A percentile compares a stretch with the other conserved stretches of the same genome.
phyloP scores from a whole-genome alignment of 1,139 yeast species.

The Geotrichum candidum region DNA sequence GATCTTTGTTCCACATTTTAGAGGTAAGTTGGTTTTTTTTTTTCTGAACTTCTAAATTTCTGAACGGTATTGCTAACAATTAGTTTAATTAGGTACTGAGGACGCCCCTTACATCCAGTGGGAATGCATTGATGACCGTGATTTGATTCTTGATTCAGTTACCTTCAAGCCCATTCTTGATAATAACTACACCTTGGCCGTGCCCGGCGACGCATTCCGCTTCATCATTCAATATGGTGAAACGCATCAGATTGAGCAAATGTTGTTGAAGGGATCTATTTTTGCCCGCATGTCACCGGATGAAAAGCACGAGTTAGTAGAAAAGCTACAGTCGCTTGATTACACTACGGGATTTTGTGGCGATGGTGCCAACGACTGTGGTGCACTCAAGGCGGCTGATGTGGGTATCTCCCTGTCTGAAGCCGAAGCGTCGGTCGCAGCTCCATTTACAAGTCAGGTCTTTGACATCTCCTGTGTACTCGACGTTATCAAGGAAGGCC shows the following conservation, averaged over 20 bases:
- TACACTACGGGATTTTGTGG: slow-evolving; percentile 97
- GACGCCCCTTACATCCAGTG: slow-evolving; percentile 28
- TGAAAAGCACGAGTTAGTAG: slow-evolving; percentile 92
- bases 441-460: slow-evolving; percentile 87
- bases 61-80: slow-evolving; percentile 20
- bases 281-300: slow-evolving; percentile 99
- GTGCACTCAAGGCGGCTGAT: slow-evolving; percentile 95
- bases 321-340: slow-evolving; percentile 73
- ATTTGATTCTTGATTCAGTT: slow-evolving; percentile 47
- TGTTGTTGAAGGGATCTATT: slow-evolving; percentile 67
- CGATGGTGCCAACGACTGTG: slow-evolving; percentile 88
- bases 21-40: slow-evolving; percentile 2
- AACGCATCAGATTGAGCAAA: slow-evolving; percentile 41
- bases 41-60: neutral
- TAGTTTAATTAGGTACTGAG: slow-evolving; percentile 5
- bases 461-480: slow-evolving; percentile 91
- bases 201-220: slow-evolving; percentile 89
- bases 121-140: slow-evolving; percentile 38
- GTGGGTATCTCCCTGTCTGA: slow-evolving; percentile 93
- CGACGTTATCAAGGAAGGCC: slow-evolving; percentile 86
- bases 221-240: slow-evolving; percentile 48
- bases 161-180: slow-evolving; percentile 49
- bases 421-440: slow-evolving; percentile 98
- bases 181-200: slow-evolving; percentile 60
- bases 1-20: slow-evolving; percentile 66